Evolutionary conservation across 2,329 filamentous ascomycete genomes (phyloP).

Genomic region (Colletotrichum neosansevieriae): DNA sequence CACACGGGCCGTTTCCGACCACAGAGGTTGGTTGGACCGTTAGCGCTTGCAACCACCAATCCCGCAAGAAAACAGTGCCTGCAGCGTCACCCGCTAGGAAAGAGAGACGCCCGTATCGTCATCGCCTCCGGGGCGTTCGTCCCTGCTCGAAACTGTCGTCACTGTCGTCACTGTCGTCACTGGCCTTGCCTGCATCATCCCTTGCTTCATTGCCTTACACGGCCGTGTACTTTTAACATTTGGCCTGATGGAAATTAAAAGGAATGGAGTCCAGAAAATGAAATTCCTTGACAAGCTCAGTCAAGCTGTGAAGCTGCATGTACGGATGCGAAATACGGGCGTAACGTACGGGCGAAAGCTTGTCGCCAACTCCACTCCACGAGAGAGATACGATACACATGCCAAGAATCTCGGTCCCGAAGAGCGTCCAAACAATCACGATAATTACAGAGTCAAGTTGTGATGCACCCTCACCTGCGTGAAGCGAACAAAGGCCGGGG

Average conservation of each 20-base stretch:
- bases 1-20: slow-evolving; percentile 28
- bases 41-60: slow-evolving; percentile 10
- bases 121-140: slow-evolving; percentile 7
- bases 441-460: neutral
- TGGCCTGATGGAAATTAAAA: neutral
- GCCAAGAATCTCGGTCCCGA: neutral
- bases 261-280: neutral
- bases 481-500: no score
- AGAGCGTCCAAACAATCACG: neutral
- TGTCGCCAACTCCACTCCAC: neutral
- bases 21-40: slow-evolving; percentile 20
- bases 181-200: neutral
- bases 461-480: neutral
- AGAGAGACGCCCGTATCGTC: neutral
- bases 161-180: neutral
- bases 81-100: no score
- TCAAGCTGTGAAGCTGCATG: neutral
- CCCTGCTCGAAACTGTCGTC: neutral
- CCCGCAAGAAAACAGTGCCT: neutral
- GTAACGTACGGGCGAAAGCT: slow-evolving; percentile 6
- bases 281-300: neutral
- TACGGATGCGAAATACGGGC: slow-evolving; percentile 3
- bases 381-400: neutral
- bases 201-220: neutral
- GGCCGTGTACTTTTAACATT: neutral